Conservation (phyloP, 1,284 basidiomycete species). For the Veloporphyrellus conicus region DNA sequence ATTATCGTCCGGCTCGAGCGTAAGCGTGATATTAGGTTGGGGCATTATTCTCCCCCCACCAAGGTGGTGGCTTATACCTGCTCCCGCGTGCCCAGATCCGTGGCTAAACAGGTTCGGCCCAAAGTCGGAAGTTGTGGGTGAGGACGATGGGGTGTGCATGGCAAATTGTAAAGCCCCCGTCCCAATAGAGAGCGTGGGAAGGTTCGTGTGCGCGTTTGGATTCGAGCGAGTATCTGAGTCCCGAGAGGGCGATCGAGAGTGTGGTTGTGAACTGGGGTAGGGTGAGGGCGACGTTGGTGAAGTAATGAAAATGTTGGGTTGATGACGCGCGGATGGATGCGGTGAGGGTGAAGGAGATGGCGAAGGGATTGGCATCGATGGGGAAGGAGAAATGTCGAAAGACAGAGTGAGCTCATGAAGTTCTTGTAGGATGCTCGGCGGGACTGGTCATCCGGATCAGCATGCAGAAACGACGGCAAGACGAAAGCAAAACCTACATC, state of each 20-base stretch:
- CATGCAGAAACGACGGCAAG: not conserved
- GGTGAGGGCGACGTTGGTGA: constrained; percentile 49
- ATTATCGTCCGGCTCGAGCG: constrained; percentile 20
- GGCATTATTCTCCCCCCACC: constrained; percentile 6
- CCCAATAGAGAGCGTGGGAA: constrained; percentile 15
- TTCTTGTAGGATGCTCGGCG: constrained; percentile 56
- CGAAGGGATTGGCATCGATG: constrained; percentile 15
- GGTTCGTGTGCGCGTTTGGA: constrained; percentile 7
- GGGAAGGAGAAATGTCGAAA: constrained; percentile 20
- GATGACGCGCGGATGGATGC: constrained; percentile 11
- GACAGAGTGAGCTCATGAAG: constrained; percentile 33
- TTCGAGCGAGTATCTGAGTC: constrained; percentile 14
- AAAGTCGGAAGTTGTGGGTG: constrained; percentile 62
- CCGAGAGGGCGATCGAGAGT: constrained; percentile 34
- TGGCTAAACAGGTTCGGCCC: constrained; percentile 26
- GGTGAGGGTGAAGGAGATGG: constrained; percentile 31
- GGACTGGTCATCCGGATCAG: constrained; percentile 40
- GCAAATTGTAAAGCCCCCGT: constrained; percentile 25
- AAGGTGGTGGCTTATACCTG: constrained; percentile 12
- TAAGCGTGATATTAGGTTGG: constrained; percentile 29
- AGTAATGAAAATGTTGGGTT: constrained; percentile 67
- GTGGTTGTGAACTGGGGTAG: constrained; percentile 29
- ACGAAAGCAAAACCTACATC: constrained; percentile 14
- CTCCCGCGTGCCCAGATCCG: constrained; percentile 8
- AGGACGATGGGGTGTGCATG: constrained; percentile 53